phyloP scores from a whole-genome alignment of 176 grass and related monocot genomes.

The Neostapfia colusana region DNA sequence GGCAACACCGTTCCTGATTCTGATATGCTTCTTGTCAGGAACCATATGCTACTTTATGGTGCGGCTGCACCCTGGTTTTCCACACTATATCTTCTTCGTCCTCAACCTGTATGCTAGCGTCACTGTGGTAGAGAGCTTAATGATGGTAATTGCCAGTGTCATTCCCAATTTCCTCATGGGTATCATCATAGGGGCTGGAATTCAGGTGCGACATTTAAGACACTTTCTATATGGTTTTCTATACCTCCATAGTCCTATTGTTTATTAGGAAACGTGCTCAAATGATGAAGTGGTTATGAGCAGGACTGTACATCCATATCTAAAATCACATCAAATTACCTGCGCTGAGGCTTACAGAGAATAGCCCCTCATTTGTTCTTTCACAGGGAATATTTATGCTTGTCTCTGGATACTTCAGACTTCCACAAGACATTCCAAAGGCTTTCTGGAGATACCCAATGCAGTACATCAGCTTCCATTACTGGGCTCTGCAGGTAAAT shows the following conservation, averaged over 20 bases:
- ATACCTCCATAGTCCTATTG: neutral
- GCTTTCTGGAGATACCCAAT: conserved; percentile 95
- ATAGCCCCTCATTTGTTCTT: conserved; percentile 27
- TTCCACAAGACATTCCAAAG: conserved; percentile 90
- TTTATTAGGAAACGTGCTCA: neutral
- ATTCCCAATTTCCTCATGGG: conserved; percentile 99
- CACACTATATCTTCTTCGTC: conserved; percentile 84
- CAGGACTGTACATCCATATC: neutral
- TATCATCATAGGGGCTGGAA: conserved; percentile 96
- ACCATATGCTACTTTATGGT: conserved; percentile 97
- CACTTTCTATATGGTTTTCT: neutral
- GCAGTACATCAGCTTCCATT: conserved; percentile 98
- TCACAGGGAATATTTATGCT: conserved; percentile 98
- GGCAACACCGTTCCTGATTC: conserved; percentile 77
- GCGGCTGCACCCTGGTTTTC: conserved; percentile 77
- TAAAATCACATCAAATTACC: neutral
- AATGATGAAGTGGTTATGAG: neutral
- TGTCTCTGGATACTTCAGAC: conserved; percentile 96
- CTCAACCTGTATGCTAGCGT: conserved; percentile 85
- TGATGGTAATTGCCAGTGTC: conserved; percentile 99
- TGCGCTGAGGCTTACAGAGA: neutral
- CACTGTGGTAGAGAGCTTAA: conserved; percentile 93
- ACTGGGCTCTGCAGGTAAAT: conserved; percentile 96
- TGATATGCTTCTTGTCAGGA: conserved; percentile 86
- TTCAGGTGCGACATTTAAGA: conserved; percentile 62